Evolutionary conservation across 129 eudicot species (phyloP), one percentile per base, ranked within the genome.

Genomic region (Escallonia rubra): DNA sequence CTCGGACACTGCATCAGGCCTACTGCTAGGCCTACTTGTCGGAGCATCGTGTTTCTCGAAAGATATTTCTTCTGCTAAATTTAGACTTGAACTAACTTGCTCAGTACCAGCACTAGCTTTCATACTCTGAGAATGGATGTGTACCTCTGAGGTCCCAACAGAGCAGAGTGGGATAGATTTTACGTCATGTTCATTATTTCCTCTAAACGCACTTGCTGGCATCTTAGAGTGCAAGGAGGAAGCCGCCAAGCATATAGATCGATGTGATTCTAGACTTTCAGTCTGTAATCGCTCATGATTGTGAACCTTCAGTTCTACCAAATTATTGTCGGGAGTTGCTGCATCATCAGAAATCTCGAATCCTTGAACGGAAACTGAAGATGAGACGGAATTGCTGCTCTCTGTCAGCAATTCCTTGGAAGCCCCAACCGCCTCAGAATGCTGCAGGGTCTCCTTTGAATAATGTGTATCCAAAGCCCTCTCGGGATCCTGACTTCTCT

Each of bases 371-470:
- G 84, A 86, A 39, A 83, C 79, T 7, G 92, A 78, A 61, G 96
- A 82, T 12, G 85, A 82, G n/a, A 74, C 82, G 23, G 95, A 84
- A 72, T 82, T 72, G 68, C 83, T 69, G 75, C 95, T 85, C 15
- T 82, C 90, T 44, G 80, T 75, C 11, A 72, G 87, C 68, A 66
- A 67, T 57, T 77, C 81, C 70, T 60, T 75, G 8, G 83, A 68
- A 51, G 76, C 59, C 57, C 70, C 84, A 40, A 41, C 59, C 71
- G 69, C 82, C 52, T 75, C 63, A 12, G 87, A 63, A 10, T 82
- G 74, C 52, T 70, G 68, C 43, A 78, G 65, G 59, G 60, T 74
- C 67, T 84, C 87, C 52, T 63, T 69, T n/a, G 87, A 72, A 72
- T 58, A 73, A 52, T 9, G 81, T 55, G 81, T 56, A 23, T 23